phyloP scores from a whole-genome alignment of 2,329 filamentous ascomycete genomes.

The Pseudocercospora musae region DNA sequence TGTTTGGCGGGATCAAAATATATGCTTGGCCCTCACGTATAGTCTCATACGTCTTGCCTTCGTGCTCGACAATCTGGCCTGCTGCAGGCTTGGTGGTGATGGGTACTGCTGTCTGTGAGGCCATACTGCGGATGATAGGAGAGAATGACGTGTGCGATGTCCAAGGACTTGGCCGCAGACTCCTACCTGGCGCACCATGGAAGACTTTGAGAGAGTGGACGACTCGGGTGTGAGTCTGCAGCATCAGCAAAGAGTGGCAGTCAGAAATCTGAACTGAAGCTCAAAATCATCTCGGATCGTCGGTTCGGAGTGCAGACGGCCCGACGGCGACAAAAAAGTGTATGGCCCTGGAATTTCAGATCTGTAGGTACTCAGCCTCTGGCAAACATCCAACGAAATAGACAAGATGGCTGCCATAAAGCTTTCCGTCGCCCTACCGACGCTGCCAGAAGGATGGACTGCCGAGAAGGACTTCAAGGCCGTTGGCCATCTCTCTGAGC shows the following conservation, averaged over 20 bases:
- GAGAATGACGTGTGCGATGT: not conserved
- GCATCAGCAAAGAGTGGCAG: not conserved
- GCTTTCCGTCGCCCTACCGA: slow-evolving; percentile 65
- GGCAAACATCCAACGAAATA: not conserved
- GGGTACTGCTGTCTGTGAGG: slow-evolving; percentile 13
- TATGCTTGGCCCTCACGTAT: slow-evolving; percentile 66
- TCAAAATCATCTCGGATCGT: not conserved
- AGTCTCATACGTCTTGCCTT: slow-evolving; percentile 44
- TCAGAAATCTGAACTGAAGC: not conserved
- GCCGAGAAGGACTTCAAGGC: slow-evolving; percentile 91
- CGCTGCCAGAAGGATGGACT: slow-evolving; percentile 75
- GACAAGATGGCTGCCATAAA: slow-evolving; percentile 61
- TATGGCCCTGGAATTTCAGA: not conserved
- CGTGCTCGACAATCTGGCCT: slow-evolving; percentile 35
- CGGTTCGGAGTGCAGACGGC: not conserved
- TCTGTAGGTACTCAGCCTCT: not conserved
- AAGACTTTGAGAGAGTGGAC: slow-evolving; percentile 3
- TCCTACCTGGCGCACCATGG: slow-evolving; percentile 12
- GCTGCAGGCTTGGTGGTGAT: slow-evolving; percentile 26
- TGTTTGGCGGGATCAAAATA: slow-evolving; percentile 60
- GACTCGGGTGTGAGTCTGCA: slow-evolving; percentile 14
- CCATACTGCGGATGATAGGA: slow-evolving; percentile 6
- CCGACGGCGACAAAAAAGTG: not conserved
- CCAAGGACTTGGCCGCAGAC: slow-evolving; percentile 9
- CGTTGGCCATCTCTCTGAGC: slow-evolving; percentile 69